Evolutionary conservation across 768 basidiomycete species (phyloP), one percentile per base, ranked within the genome.

Genomic region (Phylloporus sp.): DNA sequence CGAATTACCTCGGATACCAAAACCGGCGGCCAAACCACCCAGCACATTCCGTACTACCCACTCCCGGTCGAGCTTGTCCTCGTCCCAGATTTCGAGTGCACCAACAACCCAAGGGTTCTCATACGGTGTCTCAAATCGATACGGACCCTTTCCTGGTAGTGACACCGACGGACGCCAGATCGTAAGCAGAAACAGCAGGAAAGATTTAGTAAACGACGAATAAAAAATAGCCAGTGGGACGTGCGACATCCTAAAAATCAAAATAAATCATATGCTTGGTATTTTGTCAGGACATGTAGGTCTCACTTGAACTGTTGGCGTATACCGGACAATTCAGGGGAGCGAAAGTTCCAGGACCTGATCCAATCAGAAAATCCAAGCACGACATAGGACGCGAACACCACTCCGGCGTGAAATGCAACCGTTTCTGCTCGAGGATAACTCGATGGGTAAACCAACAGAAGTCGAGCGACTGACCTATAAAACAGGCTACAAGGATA

Each of bases 21-120:
- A 93, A 2, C 91, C 91, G 28, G 90, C 86, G 11, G 89, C 85
- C 81, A 93, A 85, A 0, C 91, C 91, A 11, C 91, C 91, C 2
- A 93, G 72, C 10, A 91, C 74, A 58, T 93, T 92, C 23, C 91
- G 77, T 5, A 92, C 82, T 6, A 91, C 72, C 91, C 91, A 93
- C 61, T 87, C 88, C 7, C 87, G 80, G 64, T 92, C 88, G 1
- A 92, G 69, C 27, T 78, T 80, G 55, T 85, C 84, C 45, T 90
- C 88, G 55, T 87, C 85, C 47, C 90, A 73, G 3, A 86, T 58
- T 51, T 79, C 72, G 40, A 85, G 73, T 3, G 75, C 73, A n/a
- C 62, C 47, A 8, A 69, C 53, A 22, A 79, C 39, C 53, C 75
- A 60, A 15, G 72, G 70, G 44, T 69, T 64, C 41, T 72, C 59